Evolutionary conservation across 495 filamentous ascomycete genomes (phyloP).

Genomic region (Hypoxylon lienhwacheense): DNA sequence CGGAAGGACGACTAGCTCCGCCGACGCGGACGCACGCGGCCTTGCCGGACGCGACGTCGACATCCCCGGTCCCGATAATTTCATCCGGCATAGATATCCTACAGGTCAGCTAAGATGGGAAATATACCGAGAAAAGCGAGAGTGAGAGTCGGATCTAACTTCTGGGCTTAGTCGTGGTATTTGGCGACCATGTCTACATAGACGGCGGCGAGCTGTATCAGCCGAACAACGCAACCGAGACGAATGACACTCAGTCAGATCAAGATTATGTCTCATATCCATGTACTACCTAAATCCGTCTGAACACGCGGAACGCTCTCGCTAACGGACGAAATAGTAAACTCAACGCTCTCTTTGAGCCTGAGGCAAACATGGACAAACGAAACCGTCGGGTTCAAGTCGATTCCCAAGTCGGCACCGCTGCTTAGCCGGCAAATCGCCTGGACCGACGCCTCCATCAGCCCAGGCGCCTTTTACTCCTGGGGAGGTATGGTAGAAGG

Average conservation of each 20-base stretch:
- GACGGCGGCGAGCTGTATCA: conserved; percentile 40
- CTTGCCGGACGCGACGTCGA: conserved; percentile 28
- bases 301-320: not conserved
- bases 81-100: conserved; percentile 34
- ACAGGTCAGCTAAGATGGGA: conserved; percentile 21
- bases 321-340: conserved; percentile 27
- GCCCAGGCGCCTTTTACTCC: conserved; percentile 35
- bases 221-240: conserved; percentile 17
- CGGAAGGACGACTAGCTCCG: conserved; percentile 16
- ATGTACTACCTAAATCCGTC: conserved; percentile 5
- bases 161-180: conserved; percentile 22
- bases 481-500: conserved; percentile 41
- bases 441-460: conserved; percentile 36
- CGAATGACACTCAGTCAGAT: conserved; percentile 21
- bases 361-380: conserved; percentile 43
- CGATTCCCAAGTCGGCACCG: conserved; percentile 33
- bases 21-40: conserved; percentile 15
- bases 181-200: conserved; percentile 37
- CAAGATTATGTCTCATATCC: conserved; percentile 21
- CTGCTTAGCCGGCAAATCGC: conserved; percentile 31
- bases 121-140: not conserved
- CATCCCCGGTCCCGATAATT: conserved; percentile 27
- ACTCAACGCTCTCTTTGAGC: conserved; percentile 44
- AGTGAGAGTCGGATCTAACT: conserved; percentile 10
- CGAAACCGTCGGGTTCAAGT: conserved; percentile 29